phyloP scores from a whole-genome alignment of 106 monocot species.

The Apostasia ramifera region DNA sequence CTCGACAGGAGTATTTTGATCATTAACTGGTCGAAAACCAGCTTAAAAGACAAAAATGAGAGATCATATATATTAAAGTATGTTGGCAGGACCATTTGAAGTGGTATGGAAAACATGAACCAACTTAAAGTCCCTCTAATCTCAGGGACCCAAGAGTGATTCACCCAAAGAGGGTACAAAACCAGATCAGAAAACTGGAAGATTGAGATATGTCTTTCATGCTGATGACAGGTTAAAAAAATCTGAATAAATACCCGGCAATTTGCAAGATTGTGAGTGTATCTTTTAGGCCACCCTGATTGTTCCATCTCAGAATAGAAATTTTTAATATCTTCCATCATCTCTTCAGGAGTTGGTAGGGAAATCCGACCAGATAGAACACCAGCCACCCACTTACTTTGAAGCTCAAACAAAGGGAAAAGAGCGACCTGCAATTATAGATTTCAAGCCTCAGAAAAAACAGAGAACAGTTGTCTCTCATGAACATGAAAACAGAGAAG shows the following conservation, averaged over 20 bases:
- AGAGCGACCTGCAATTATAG: slow-evolving; percentile 40
- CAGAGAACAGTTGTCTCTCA: background rate
- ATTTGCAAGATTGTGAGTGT: slow-evolving; percentile 52
- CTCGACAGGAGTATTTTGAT: too few relatives aligned
- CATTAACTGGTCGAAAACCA: too few relatives aligned
- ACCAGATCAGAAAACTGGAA: too few relatives aligned
- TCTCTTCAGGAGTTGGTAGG: slow-evolving; percentile 60
- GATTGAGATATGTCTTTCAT: too few relatives aligned
- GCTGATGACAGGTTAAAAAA: too few relatives aligned
- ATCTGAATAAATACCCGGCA: slow-evolving; percentile 46
- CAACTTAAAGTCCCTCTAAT: too few relatives aligned
- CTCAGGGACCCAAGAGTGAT: too few relatives aligned
- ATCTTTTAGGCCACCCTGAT: slow-evolving; percentile 64
- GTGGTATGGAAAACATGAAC: too few relatives aligned
- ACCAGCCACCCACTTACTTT: slow-evolving; percentile 93
- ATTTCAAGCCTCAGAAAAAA: background rate
- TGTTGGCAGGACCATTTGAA: too few relatives aligned
- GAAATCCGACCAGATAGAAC: slow-evolving; percentile 62
- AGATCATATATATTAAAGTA: too few relatives aligned
- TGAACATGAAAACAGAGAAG: background rate
- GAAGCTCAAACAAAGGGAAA: slow-evolving; percentile 78
- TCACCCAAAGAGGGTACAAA: too few relatives aligned
- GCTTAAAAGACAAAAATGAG: too few relatives aligned
- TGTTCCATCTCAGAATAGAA: slow-evolving; percentile 48
- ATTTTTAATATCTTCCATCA: slow-evolving; percentile 64